phyloP scores from a whole-genome alignment of 176 grass and related monocot genomes.

The Triticum turgidum region DNA sequence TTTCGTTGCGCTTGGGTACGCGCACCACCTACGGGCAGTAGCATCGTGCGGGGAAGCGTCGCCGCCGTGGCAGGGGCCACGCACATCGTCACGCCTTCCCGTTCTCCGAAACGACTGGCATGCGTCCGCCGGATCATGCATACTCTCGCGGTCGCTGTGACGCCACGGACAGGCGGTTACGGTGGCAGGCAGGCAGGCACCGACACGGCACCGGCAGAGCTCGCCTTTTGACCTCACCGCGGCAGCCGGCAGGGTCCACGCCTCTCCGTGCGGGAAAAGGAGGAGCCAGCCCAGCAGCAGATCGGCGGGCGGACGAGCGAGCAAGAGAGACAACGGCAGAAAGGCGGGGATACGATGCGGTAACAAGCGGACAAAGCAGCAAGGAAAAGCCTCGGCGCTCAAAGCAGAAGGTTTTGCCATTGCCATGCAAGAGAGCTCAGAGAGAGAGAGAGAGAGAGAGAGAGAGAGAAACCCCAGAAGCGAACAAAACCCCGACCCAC shows the following conservation, averaged over 20 bases:
- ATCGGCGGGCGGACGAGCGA: no score
- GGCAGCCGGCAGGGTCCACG: neutral
- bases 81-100: no score
- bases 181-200: neutral
- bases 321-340: neutral
- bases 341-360: neutral
- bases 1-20: no score
- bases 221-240: slow-evolving; percentile 3
- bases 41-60: no score
- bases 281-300: neutral
- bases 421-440: no score
- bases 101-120: no score
- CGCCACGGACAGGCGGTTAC: no score
- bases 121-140: no score
- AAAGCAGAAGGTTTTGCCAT: neutral
- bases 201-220: neutral
- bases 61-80: no score
- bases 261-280: neutral
- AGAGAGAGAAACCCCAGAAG: neutral
- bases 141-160: no score
- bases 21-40: no score
- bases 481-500: neutral
- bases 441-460: no score
- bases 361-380: slow-evolving; percentile 1
- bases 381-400: neutral